phyloP scores from a whole-genome alignment of 306 rosid species.

The Glycyrrhiza uralensis region DNA sequence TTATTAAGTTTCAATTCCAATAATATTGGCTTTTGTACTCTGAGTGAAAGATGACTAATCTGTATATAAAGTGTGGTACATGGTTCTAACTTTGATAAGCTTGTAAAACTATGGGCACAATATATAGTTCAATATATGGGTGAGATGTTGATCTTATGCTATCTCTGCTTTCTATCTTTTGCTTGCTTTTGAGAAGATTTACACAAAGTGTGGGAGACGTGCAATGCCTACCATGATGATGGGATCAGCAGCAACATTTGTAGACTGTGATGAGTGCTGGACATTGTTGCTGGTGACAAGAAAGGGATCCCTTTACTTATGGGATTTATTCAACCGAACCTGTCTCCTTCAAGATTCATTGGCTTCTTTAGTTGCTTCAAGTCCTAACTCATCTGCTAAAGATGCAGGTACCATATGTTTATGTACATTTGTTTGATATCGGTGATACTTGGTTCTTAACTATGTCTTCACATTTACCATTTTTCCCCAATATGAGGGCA shows the following conservation, averaged over 20 bases:
- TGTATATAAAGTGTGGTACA: neutral
- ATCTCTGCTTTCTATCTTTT: conserved; percentile 12
- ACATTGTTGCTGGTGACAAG: conserved; percentile 84
- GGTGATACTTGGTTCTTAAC: neutral
- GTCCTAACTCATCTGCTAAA: conserved; percentile 54
- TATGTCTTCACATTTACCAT: neutral
- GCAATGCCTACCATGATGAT: conserved; percentile 90
- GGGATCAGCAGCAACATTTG: conserved; percentile 89
- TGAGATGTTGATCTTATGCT: conserved; percentile 8
- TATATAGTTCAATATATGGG: neutral
- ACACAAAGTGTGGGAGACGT: conserved; percentile 92
- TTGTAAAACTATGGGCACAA: too few relatives aligned
- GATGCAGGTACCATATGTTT: conserved; percentile 58
- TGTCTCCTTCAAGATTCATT: conserved; percentile 83
- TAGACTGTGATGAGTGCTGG: conserved; percentile 93
- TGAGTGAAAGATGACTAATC: neutral
- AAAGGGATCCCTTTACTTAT: conserved; percentile 74
- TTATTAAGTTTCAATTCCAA: neutral
- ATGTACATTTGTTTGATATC: neutral
- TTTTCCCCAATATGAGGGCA: neutral
- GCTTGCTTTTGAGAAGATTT: conserved; percentile 54
- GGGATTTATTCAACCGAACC: conserved; percentile 75
- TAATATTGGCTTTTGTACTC: neutral
- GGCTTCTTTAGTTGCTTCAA: conserved; percentile 65
- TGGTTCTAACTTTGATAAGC: too few relatives aligned